Evolutionary conservation across 2,329 filamentous ascomycete genomes (phyloP), one percentile per base, ranked within the genome.

Genomic region (Leptodontidium sp.): DNA sequence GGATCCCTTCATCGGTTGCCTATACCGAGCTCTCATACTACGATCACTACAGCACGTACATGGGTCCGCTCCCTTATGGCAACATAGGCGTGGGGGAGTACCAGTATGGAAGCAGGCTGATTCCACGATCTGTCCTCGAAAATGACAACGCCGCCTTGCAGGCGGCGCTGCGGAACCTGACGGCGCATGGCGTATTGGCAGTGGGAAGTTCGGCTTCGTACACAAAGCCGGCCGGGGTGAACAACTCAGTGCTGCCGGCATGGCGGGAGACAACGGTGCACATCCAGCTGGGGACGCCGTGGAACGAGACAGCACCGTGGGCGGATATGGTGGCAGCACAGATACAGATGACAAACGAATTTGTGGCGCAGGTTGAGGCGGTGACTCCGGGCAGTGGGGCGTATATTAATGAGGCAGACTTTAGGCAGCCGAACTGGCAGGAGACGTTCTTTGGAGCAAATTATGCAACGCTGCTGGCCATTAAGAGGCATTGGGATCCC

Each of bases 341-440:
- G 43, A 73, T 75, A 63, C 71, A 73, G 29, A 73, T 81, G 45
- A 81, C 80, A 15, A 65, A 79, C 57, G 72, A 74, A 24, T 73
- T 77, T 62, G 73, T 78, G 62, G 76, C 77, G 21, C 75, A 74
- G 61, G 72, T 82, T 14, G 77, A 80, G 70, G 77, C 72, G 1
- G 77, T 81, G 6, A 82, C 83, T 0, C 82, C 83, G 0, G 80
- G 79, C 0, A 78, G 79, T 11, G 83, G 82, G 2, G 77, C 81
- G 1, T 86, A 86, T 75, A 78, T 84, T 79, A 87, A 86, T 72
- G 85, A 88, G 77, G 84, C 82, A 1, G 81, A 86, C 74, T 83
- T 83, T 61, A 76, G 77, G 40, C 79, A 85, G 73, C 78, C 78
- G 0, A 70, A 82, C 49, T 86, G 79, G 75, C 78, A 85, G 74